Percentiles rank a stretch among this genome's conserved stretches.
Conservation (phyloP, 2,329 filamentous ascomycete genomes). For the Calonectria naviculata region DNA sequence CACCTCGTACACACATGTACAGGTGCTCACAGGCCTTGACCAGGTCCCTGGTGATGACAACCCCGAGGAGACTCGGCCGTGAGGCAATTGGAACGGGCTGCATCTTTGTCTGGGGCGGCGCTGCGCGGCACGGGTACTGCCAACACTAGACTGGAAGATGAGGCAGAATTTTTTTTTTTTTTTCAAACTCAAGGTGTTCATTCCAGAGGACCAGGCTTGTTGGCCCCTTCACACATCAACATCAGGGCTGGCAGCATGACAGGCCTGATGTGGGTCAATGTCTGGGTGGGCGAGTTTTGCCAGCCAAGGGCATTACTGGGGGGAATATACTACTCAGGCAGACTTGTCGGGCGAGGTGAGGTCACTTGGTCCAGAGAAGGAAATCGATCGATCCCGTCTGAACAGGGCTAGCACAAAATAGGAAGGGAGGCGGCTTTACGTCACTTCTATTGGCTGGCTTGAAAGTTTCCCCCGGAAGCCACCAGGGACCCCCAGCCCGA, state of each 20-base stretch:
- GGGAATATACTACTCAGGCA: background rate
- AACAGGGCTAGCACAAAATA: constrained; percentile 31
- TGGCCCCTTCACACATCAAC: background rate
- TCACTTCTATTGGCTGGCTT: constrained; percentile 24
- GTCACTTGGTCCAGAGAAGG: constrained; percentile 24
- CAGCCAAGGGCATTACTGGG: background rate
- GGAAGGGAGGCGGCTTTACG: constrained; percentile 21
- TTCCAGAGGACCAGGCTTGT: constrained; percentile 8
- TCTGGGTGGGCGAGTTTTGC: background rate
- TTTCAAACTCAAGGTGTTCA: background rate
- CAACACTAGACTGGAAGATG: background rate
- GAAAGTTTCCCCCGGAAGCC: constrained; percentile 29
- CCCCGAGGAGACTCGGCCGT: background rate
- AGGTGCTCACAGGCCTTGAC: background rate
- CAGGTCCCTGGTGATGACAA: background rate
- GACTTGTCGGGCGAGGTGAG: constrained; percentile 8
- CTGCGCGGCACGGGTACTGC: background rate
- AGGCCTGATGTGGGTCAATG: background rate
- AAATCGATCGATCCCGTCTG: constrained; percentile 41
- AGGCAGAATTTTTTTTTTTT: background rate
- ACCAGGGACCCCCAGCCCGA: background rate
- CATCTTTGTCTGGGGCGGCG: background rate
- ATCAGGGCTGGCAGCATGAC: background rate
- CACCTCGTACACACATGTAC: background rate
- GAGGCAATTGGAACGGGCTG: background rate